Evolutionary conservation across 2,329 filamentous ascomycete genomes (phyloP).

Genomic region (Teratosphaeria gauchensis): DNA sequence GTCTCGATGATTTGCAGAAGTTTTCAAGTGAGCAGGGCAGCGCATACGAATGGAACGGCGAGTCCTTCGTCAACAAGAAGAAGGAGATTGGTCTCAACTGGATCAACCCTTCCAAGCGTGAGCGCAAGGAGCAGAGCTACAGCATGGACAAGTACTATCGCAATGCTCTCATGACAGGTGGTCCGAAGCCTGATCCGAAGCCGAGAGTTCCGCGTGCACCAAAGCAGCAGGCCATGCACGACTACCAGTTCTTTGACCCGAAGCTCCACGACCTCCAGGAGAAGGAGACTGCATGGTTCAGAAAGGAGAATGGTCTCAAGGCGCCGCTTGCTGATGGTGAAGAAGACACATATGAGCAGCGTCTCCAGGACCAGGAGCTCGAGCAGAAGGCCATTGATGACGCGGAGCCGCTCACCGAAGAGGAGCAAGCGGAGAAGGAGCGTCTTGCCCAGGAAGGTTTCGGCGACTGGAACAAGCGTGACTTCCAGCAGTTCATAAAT

Average conservation of each 20-base stretch:
- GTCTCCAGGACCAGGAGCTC: conserved; percentile 75
- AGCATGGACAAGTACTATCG: conserved; percentile 99
- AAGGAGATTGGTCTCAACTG: conserved; percentile 88
- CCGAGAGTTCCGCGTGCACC: conserved; percentile 92
- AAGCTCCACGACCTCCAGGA: conserved; percentile 83
- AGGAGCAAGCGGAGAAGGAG: conserved; percentile 80
- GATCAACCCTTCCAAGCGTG: conserved; percentile 98
- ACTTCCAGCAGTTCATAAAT: conserved; percentile 97
- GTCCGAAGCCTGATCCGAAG: conserved; percentile 71
- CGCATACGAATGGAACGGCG: conserved; percentile 97
- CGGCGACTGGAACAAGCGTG: conserved; percentile 87
- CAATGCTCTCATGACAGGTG: conserved; percentile 74
- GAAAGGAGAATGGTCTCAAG: conserved; percentile 94
- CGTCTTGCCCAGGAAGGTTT: conserved; percentile 76
- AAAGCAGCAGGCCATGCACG: conserved; percentile 83
- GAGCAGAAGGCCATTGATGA: conserved; percentile 92
- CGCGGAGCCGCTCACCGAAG: conserved; percentile 76
- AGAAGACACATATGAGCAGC: conserved; percentile 75
- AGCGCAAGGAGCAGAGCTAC: conserved; percentile 95
- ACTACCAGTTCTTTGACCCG: conserved; percentile 93
- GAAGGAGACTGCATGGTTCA: conserved; percentile 88
- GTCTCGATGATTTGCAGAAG: conserved; percentile 93
- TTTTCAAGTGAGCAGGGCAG: conserved; percentile 76
- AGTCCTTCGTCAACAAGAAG: conserved; percentile 73
- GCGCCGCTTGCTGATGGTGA: conserved; percentile 80